Evolutionary conservation across 139 green algal genomes (phyloP).

Genomic region (Chlamydomonas eustigma): DNA sequence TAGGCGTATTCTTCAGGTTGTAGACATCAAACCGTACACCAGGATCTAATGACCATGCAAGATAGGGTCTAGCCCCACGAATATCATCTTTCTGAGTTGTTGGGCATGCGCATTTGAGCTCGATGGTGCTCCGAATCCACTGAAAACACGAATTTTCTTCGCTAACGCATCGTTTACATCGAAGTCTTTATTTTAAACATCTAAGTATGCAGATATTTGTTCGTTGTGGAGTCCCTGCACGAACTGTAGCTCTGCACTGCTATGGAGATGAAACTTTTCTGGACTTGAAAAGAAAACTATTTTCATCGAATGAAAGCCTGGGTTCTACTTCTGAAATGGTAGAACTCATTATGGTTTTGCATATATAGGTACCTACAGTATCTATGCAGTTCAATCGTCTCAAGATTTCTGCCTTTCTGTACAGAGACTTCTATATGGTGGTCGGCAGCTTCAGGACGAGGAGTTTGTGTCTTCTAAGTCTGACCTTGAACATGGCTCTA

Average conservation of each 20-base stretch:
- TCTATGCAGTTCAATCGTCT: background rate
- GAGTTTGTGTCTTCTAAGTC: conserved; percentile 21
- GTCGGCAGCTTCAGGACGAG: conserved; percentile 16
- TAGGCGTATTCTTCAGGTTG: too few relatives aligned
- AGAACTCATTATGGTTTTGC: background rate
- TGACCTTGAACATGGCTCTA: conserved; percentile 11
- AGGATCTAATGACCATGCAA: too few relatives aligned
- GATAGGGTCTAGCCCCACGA: too few relatives aligned
- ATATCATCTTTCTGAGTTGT: too few relatives aligned
- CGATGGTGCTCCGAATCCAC: too few relatives aligned
- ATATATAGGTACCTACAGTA: background rate
- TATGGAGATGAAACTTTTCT: background rate
- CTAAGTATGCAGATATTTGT: conserved; percentile 38
- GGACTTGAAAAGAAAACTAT: background rate
- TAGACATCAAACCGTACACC: too few relatives aligned
- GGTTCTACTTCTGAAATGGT: background rate
- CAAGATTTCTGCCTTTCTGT: background rate
- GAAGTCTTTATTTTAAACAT: too few relatives aligned
- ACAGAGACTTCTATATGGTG: conserved; percentile 21
- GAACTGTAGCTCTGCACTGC: conserved; percentile 13
- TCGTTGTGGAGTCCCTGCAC: conserved; percentile 11
- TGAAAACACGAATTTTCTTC: too few relatives aligned
- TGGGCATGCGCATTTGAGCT: too few relatives aligned
- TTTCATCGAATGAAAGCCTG: background rate
- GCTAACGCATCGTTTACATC: too few relatives aligned